phyloP scores from a whole-genome alignment of 192 early-diverging fungal species.

The Umbelopsis sp. region DNA sequence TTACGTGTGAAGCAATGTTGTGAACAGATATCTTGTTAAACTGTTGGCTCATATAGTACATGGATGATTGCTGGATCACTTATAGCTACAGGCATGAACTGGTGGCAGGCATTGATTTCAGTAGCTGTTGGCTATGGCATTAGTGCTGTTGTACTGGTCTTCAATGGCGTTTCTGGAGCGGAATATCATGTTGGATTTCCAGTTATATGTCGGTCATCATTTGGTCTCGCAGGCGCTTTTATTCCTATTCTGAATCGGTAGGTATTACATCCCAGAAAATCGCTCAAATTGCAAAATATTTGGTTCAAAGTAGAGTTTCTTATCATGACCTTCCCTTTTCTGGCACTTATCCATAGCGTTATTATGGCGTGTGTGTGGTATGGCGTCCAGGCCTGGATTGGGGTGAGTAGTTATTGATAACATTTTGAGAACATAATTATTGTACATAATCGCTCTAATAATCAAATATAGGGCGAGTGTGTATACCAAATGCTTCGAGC shows the following conservation, averaged over 20 bases:
- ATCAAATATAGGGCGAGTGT: slow-evolving; percentile 9
- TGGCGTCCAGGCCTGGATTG: slow-evolving; percentile 28
- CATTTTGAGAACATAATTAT: background rate
- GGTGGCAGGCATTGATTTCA: slow-evolving; percentile 25
- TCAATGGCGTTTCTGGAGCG: slow-evolving; percentile 23
- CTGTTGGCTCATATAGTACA: background rate
- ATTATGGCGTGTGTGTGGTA: slow-evolving; percentile 25
- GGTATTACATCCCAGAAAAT: background rate
- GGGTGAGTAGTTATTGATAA: slow-evolving; percentile 1
- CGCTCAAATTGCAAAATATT: background rate
- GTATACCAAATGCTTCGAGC: slow-evolving; percentile 24
- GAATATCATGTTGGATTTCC: slow-evolving; percentile 26
- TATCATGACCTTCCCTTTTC: background rate
- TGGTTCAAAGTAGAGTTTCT: background rate
- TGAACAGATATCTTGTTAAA: background rate
- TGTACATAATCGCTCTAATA: background rate
- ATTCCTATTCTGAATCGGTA: slow-evolving; percentile 24
- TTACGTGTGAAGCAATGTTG: background rate
- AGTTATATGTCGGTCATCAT: slow-evolving; percentile 9
- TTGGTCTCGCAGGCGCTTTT: slow-evolving; percentile 19
- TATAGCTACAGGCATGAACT: slow-evolving; percentile 17
- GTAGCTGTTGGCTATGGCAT: slow-evolving; percentile 23
- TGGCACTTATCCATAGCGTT: background rate
- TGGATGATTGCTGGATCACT: slow-evolving; percentile 27
- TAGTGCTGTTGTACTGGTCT: slow-evolving; percentile 13